These are phyloP conservation scores for Microbotryum saponariae DNA, from an alignment of 1,284 basidiomycete genomes.

Conservation along the genomic window DNA sequence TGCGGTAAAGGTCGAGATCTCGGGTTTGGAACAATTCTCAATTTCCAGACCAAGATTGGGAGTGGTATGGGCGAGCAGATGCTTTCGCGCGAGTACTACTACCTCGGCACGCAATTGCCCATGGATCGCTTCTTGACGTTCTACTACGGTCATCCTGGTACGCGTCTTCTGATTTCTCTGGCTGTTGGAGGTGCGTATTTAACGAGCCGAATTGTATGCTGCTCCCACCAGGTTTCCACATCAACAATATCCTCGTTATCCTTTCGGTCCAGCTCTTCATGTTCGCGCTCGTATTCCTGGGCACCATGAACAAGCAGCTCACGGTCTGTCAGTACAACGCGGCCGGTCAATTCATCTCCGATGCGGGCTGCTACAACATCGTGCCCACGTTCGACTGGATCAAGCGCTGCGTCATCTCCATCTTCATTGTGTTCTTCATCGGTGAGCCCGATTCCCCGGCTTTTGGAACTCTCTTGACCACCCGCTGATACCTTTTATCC, in stretches of 20 bases:
- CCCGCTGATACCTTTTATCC: background rate
- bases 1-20: slow-evolving; percentile 98
- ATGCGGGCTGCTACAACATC: slow-evolving; percentile 83
- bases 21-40: slow-evolving; percentile 96
- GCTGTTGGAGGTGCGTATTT: too few species aligned
- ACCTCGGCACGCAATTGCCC: slow-evolving; percentile 95
- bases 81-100: slow-evolving; percentile 98
- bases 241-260: slow-evolving; percentile 99
- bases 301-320: slow-evolving; percentile 74
- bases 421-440: slow-evolving; percentile 94
- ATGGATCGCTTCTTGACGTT: slow-evolving; percentile 98
- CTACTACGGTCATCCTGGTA: slow-evolving; percentile 93
- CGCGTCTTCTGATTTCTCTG: background rate
- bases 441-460: slow-evolving; percentile 19
- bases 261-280: slow-evolving; percentile 89
- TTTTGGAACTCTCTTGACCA: background rate
- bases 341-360: slow-evolving; percentile 58
- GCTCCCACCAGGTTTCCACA: slow-evolving; percentile 65
- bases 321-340: slow-evolving; percentile 65
- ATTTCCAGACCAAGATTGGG: slow-evolving; percentile 99
- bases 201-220: too few species aligned
- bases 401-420: slow-evolving; percentile 84
- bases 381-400: slow-evolving; percentile 87
- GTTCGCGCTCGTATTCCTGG: slow-evolving; percentile 73
- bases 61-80: slow-evolving; percentile 99